phyloP scores from a whole-genome alignment of 208 protist genomes.

The Polymyxa betae region DNA sequence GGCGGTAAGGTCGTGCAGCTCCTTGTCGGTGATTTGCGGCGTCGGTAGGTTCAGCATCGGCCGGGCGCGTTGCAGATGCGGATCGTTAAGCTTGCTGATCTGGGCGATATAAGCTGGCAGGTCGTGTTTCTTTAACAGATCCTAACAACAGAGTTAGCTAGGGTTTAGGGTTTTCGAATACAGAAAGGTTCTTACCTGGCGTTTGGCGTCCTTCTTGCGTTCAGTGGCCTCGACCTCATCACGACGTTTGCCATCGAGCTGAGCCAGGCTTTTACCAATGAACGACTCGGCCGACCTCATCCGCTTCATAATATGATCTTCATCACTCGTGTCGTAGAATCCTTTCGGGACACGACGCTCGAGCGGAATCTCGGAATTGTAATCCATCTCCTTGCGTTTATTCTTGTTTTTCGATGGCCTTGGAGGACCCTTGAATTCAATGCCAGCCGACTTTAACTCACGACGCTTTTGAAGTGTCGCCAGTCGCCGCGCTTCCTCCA shows the following conservation, averaged over 20 bases:
- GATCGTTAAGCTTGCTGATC: slow-evolving; percentile 73
- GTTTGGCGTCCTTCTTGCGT: slow-evolving; percentile 73
- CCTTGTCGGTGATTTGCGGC: slow-evolving; percentile 62
- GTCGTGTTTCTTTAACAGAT: slow-evolving; percentile 70
- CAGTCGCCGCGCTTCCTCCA: slow-evolving; percentile 94
- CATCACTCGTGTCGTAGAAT: slow-evolving; percentile 75
- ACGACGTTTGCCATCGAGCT: slow-evolving; percentile 70
- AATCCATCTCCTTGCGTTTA: slow-evolving; percentile 76
- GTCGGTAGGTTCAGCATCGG: slow-evolving; percentile 37
- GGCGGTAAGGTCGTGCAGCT: slow-evolving; percentile 67
- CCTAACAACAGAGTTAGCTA: too few relatives aligned
- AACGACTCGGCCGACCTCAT: slow-evolving; percentile 18
- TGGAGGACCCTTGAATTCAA: slow-evolving; percentile 66
- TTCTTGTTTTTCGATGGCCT: slow-evolving; percentile 13
- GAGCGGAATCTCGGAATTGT: slow-evolving; percentile 85
- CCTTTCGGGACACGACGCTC: slow-evolving; percentile 71
- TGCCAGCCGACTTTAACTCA: slow-evolving; percentile 93
- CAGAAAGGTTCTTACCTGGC: too few relatives aligned
- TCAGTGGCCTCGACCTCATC: slow-evolving; percentile 70
- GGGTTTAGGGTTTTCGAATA: too few relatives aligned
- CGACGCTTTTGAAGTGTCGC: slow-evolving; percentile 90
- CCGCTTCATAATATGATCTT: slow-evolving; percentile 68
- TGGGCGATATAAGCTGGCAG: slow-evolving; percentile 69
- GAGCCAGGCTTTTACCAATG: slow-evolving; percentile 55
- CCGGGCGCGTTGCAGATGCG: slow-evolving; percentile 19